Evolutionary conservation across 805 yeast species (phyloP).

Genomic region (Pichia sporocuriosa): DNA sequence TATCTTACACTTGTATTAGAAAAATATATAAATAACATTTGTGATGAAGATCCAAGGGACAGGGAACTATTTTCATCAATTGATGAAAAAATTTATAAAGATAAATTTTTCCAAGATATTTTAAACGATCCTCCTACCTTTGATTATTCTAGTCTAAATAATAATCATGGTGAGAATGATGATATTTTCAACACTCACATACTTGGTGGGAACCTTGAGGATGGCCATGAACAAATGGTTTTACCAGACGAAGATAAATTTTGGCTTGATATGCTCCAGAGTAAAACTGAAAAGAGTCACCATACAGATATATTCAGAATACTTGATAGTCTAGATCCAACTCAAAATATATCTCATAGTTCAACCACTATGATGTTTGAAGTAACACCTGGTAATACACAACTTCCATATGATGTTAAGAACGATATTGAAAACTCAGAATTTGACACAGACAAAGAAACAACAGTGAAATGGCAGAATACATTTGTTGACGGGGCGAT

Average conservation of each 20-base stretch:
- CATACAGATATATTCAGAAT: background rate
- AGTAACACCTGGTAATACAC: background rate
- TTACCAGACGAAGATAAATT: conserved; percentile 1
- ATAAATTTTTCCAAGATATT: background rate
- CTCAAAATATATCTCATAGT: background rate
- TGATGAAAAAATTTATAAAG: background rate
- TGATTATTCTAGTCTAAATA: too few species aligned
- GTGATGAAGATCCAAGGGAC: conserved; percentile 1
- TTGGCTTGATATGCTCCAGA: background rate
- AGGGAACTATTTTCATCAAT: background rate
- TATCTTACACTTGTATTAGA: background rate
- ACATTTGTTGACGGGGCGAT: conserved; percentile 1
- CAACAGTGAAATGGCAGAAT: background rate
- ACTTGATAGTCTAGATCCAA: background rate
- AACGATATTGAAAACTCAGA: background rate
- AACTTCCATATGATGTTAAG: background rate
- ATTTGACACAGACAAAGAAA: background rate
- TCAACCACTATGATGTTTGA: background rate
- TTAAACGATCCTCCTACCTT: too few species aligned
- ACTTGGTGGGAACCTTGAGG: background rate
- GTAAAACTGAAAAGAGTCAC: background rate
- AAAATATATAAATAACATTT: background rate
- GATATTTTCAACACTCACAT: background rate
- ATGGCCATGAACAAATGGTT: too few species aligned
- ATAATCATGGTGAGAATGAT: background rate